Evolutionary conservation across 768 basidiomycete genomes (phyloP).

Genomic region (Pleurotus ostreatus): DNA sequence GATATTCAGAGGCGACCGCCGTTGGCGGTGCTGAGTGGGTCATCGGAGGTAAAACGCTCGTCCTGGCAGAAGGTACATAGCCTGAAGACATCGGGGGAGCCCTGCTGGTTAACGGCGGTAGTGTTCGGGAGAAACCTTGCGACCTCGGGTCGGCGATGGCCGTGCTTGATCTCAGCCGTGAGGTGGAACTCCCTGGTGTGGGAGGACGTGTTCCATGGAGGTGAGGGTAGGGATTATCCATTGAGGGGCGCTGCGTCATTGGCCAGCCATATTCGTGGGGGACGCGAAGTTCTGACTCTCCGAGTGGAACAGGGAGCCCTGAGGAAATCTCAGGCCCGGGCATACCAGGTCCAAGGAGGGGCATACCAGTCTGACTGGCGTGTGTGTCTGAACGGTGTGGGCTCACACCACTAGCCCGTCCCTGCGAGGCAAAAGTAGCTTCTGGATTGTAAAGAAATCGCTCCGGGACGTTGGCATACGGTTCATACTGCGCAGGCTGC

Average conservation of each 20-base stretch:
- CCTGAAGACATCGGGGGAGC: conserved; percentile 10
- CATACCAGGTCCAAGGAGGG: conserved; percentile 52
- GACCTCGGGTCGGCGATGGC: conserved; percentile 11
- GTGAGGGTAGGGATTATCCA: conserved; percentile 5
- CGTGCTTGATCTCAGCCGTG: not conserved
- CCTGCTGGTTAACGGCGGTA: conserved; percentile 28
- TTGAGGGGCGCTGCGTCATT: not conserved
- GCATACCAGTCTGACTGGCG: conserved; percentile 28
- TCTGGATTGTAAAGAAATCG: conserved; percentile 21
- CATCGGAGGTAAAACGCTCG: conserved; percentile 8
- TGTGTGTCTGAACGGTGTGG: conserved; percentile 23
- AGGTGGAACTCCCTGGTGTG: not conserved
- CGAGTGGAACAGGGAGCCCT: not conserved
- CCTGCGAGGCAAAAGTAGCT: conserved; percentile 10
- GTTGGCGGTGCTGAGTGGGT: conserved; percentile 20
- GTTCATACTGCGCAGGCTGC: conserved; percentile 59
- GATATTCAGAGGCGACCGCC: conserved; percentile 16
- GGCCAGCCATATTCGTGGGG: conserved; percentile 8
- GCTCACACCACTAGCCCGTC: conserved; percentile 13
- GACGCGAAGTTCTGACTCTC: not conserved
- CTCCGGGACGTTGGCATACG: conserved; percentile 24
- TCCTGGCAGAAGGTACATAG: not conserved
- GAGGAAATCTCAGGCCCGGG: conserved; percentile 29
- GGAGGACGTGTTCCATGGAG: not conserved
- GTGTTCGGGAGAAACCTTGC: conserved; percentile 27